Conservation (phyloP, 2,329 filamentous ascomycete species). For the Neophaeococcomyces aloes region DNA sequence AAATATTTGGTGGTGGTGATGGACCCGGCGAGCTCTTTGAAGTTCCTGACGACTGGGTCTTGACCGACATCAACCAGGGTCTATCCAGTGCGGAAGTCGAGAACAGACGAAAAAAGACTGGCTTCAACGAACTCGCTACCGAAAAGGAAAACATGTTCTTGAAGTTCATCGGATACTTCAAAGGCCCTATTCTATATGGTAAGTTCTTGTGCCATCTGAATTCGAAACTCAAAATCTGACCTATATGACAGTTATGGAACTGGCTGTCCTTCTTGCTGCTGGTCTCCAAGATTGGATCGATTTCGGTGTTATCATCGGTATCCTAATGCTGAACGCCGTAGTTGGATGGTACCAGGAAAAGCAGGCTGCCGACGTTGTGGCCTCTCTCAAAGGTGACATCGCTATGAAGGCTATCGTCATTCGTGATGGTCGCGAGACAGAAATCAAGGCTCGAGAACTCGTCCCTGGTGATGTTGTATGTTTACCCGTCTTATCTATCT, state of each 20-base stretch:
- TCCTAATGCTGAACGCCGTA: slow-evolving; percentile 70
- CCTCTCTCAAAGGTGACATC: slow-evolving; percentile 81
- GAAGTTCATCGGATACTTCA: slow-evolving; percentile 73
- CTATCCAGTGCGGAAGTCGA: slow-evolving; percentile 61
- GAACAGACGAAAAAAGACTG: slow-evolving; percentile 57
- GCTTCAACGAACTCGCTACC: slow-evolving; percentile 83
- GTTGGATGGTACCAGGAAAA: slow-evolving; percentile 86
- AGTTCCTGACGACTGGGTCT: slow-evolving; percentile 63
- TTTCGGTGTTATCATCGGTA: slow-evolving; percentile 79
- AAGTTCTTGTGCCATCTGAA: too few relatives aligned
- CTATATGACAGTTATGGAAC: slow-evolving; percentile 36
- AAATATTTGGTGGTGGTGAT: slow-evolving; percentile 34
- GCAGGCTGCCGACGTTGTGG: slow-evolving; percentile 81
- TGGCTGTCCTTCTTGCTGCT: slow-evolving; percentile 67
- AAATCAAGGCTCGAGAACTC: slow-evolving; percentile 72
- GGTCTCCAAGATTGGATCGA: slow-evolving; percentile 85
- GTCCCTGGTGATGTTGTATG: slow-evolving; percentile 85
- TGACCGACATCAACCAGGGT: slow-evolving; percentile 64
- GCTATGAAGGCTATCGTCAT: slow-evolving; percentile 80
- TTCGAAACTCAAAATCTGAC: too few relatives aligned
- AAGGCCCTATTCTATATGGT: slow-evolving; percentile 85
- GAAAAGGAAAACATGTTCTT: slow-evolving; percentile 75
- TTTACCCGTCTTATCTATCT: too few relatives aligned
- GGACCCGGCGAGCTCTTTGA: slow-evolving; percentile 29
- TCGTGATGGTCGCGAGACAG: slow-evolving; percentile 65